Base-by-base conservation (phyloP, 192 early-diverging fungal genomes). In the Powellomyces hirtus region DNA sequence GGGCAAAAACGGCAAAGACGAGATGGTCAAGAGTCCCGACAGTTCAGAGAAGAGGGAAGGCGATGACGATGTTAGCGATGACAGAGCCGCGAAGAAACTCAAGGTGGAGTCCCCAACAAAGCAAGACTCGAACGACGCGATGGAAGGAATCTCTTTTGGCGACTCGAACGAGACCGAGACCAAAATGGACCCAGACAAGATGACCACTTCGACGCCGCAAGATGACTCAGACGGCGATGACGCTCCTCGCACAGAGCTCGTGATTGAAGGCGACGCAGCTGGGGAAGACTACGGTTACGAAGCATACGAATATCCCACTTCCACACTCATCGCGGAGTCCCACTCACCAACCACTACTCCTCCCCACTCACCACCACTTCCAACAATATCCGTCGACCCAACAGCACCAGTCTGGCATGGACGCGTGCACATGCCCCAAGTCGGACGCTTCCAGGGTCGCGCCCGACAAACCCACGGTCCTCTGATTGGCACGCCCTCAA, bases 381-480 rank as follows among this genome's bases (percentile, higher is more conserved):
- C 51, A 13, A 11, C 45, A 49, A n/a, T 53, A 20, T 4, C 59
- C 38, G 30, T 59, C 27, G 62, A 64, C 20, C 36, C 55, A 51
- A 24, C 64, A 40, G 44, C 40, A 50, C 1, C 40, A 14, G 71
- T 89, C 26, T 92, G 91, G 91, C 64, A 74, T 20, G 91, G 91
- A 4, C 66, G 69, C 1, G 59, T 90, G 16, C 74, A 77, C 18
- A 91, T 91, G 89, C 83, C 78, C 0, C 79, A 86, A 26, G 88
- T 91, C 14, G 82, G 81, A 0, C 77, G 76, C 49, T 88, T 92
- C 57, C 67, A 65, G 7, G 83, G 83, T 0, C 34, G 58, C 1
- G 87, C 86, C 4, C 42, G 64, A n/a, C 89, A 90, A 71, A 74
- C 91, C 18, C 86, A 82, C 4, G 89, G 89, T 2, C 66, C 77